Percentiles rank a stretch among this genome's conserved stretches.
phyloP scores from a whole-genome alignment of 2,329 filamentous ascomycete genomes.

The Ciborinia camelliae region DNA sequence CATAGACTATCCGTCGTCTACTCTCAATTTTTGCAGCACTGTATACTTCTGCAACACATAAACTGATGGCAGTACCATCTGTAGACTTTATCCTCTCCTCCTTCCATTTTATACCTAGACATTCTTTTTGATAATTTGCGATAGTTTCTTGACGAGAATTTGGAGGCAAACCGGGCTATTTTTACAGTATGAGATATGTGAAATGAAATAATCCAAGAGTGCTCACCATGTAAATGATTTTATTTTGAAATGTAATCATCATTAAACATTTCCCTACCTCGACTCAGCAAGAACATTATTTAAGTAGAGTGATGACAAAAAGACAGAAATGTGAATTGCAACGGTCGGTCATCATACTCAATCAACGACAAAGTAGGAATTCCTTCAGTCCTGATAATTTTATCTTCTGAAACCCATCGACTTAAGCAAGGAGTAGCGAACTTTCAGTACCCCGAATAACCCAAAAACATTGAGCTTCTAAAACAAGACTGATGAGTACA shows the following conservation, averaged over 20 bases:
- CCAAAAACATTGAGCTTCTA: background rate
- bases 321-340: background rate
- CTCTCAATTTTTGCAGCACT: background rate
- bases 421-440: background rate
- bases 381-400: too few species aligned
- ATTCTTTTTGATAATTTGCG: slow-evolving; percentile 57
- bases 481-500: background rate
- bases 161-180: slow-evolving; percentile 73
- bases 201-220: background rate
- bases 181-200: slow-evolving; percentile 40
- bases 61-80: slow-evolving; percentile 63
- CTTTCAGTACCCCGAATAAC: background rate
- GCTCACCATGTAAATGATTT: slow-evolving; percentile 20
- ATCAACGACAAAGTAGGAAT: background rate
- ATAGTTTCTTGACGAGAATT: slow-evolving; percentile 67
- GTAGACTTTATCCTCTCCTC: slow-evolving; percentile 57
- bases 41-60: slow-evolving; percentile 47
- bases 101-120: slow-evolving; percentile 62
- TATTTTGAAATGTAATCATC: slow-evolving; percentile 20
- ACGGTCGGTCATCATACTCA: background rate
- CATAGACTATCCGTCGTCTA: slow-evolving; percentile 42
- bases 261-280: slow-evolving; percentile 53
- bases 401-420: background rate
- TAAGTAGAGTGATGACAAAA: background rate
- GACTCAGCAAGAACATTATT: slow-evolving; percentile 7